Evolutionary conservation across 2,329 filamentous ascomycete genomes (phyloP), one percentile per base, ranked within the genome.

Genomic region (Dactylellina leptospora): DNA sequence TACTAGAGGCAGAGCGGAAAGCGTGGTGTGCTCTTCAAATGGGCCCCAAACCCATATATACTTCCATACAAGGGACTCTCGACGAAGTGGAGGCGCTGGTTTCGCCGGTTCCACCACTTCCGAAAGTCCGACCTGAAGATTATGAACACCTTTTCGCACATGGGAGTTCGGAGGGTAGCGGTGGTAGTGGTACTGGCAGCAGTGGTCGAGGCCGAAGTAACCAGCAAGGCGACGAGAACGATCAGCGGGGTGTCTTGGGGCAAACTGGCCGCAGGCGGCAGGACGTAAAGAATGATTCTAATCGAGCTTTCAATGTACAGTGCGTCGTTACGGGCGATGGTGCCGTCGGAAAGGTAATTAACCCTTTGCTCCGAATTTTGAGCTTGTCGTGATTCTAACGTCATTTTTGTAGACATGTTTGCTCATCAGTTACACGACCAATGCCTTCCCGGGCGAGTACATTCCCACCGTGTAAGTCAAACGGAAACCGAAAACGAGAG

Each of bases 401-500:
- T 33, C 22, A 44, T 2, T 42, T 50, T 45, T 60, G 23, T 77
- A 97, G 93, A 99, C 95, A 85, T 99, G 95, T 85, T 88, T 99
- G 72, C 88, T 99, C 78, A 99, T 99, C 81, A 97, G 93, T 58
- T 99, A 99, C 84, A 97, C 95, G 75, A 99, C 95, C 75, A 99
- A 97, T 84, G 95, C 95, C 76, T 99, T 99, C 81, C 95, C 95
- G n/a, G 95, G 95, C 81, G 95, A 99, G 85, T 99, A 99, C 82
- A 97, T 99, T 78, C 95, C 95, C 76, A 99, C 95, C 78, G 95
- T 99, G 90, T 95, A 83, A 81, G 89, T 85, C 45, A 30, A 50
- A 47, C 25, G 44, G 28, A 40, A 40, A 50, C 42, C 23, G 28
- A 63, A 44, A 44, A 5, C 40, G 9, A 18, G 40, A 16, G 8